Conservation (phyloP, 257 asterid species). For the Lycium ferocissimum region DNA sequence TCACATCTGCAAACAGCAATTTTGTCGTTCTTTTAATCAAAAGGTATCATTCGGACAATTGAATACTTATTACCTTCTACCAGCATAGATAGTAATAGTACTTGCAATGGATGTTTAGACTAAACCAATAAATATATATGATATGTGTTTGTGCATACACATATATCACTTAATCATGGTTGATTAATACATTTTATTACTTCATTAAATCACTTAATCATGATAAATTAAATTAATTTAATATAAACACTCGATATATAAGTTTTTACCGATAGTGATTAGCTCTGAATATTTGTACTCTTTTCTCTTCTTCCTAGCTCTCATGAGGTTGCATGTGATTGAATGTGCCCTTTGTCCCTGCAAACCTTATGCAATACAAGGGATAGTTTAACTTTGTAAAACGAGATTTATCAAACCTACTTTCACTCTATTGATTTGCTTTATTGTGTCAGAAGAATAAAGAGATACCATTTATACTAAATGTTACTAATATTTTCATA, state of each 20-base stretch:
- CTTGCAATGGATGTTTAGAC: no score
- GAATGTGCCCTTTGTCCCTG: not conserved
- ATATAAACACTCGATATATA: no score
- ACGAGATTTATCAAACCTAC: not conserved
- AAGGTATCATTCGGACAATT: not conserved
- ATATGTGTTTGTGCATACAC: no score
- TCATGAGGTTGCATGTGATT: not conserved
- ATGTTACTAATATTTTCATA: not conserved
- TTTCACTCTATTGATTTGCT: not conserved
- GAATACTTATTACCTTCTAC: not conserved
- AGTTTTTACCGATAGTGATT: not conserved
- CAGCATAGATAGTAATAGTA: not conserved
- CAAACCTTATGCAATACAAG: not conserved
- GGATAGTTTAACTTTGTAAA: not conserved
- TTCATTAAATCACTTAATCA: no score
- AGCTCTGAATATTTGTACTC: not conserved
- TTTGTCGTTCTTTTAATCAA: no score
- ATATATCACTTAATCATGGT: no score
- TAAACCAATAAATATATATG: no score
- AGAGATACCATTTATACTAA: not conserved
- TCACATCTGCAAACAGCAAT: slow-evolving; percentile 54
- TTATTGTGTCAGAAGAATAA: not conserved
- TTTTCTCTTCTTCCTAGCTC: not conserved
- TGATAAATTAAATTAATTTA: no score
- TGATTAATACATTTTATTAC: no score